A percentile compares a stretch with the other conserved stretches of the same genome.
These are phyloP conservation scores for Nitzschia sp. DNA, from an alignment of 108 stramenopile genomes.

Conservation along the genomic window DNA sequence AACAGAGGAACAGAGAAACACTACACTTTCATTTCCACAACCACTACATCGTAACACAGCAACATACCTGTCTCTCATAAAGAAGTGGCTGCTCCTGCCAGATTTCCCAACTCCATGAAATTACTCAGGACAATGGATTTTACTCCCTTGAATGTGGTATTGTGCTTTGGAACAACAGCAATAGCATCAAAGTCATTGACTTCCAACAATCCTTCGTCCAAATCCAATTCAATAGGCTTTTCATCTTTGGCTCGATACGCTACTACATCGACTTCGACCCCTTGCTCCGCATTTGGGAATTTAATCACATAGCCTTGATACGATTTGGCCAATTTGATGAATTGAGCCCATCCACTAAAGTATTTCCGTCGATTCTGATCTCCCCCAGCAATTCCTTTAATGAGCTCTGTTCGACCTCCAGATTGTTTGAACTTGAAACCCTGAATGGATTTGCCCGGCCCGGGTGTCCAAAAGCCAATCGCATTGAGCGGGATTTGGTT, in stretches of 20 bases:
- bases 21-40: neutral
- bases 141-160: conserved; percentile 50
- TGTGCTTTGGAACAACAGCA: conserved; percentile 55
- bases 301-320: conserved; percentile 59
- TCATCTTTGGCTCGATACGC: conserved; percentile 40
- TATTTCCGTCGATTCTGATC: conserved; percentile 72
- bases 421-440: conserved; percentile 70
- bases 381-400: conserved; percentile 73
- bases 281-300: conserved; percentile 58
- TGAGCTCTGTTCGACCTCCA: conserved; percentile 56
- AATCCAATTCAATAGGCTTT: conserved; percentile 40
- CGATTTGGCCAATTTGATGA: conserved; percentile 59
- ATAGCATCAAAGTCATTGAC: conserved; percentile 64
- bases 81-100: conserved; percentile 47
- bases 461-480: conserved; percentile 64
- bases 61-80: conserved; percentile 11
- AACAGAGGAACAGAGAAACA: neutral
- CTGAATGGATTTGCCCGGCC: conserved; percentile 55
- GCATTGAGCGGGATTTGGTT: conserved; percentile 56
- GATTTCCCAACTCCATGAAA: conserved; percentile 49
- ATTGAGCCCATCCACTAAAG: conserved; percentile 70
- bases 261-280: conserved; percentile 64
- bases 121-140: conserved; percentile 45
- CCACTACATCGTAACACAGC: neutral
- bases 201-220: conserved; percentile 59